Evolutionary conservation across 2,329 filamentous ascomycete species (phyloP), one percentile per base, ranked within the genome.

Genomic region (Lachnellula suecica): DNA sequence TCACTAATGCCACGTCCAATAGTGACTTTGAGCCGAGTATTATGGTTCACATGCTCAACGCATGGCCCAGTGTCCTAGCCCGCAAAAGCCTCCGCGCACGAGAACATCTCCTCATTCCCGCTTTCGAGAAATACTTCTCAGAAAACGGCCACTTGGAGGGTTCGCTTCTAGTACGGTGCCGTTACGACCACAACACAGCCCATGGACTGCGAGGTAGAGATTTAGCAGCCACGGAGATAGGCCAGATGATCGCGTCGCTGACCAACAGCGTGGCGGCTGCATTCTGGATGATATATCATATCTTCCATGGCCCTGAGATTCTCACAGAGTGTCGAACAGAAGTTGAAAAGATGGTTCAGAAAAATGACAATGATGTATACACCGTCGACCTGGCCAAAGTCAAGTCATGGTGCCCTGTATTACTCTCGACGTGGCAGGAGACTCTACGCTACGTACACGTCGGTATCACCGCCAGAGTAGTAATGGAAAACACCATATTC

Each of bases 341-440:
- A 49, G 54, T 69, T 5, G 44, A 56, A 6, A 52, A 57, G 0
- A 52, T 67, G 3, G 56, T 58, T 8, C n/a, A 43, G 6, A 22
- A 23, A 4, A 22, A 54, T 17, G 4, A 49, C 10, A n/a, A n/a
- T n/a, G 23, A 51, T 8, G 49, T 44, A n/a, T 48, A 35, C 5
- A 47, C 47, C 15, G 34, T 56, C 66, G 2, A 54, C 63, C 6
- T 72, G 71, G 44, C 72, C 74, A 0, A 10, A 10, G 3, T 38
- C 8, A 13, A n/a, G 3, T n/a, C 11, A 9, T 25, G 2, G 2
- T 49, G 40, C 19, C 47, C 41, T 5, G 37, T 42, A n/a, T 59
- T 78, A 3, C 63, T 80, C 10, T 65, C 72, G 5, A 72, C 72
- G 27, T 69, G 68, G 29, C 69, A 71, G 13, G 77, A 79, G 55